Percentiles rank a stretch among this genome's conserved stretches.
Conservation (phyloP, 164 flowering plant species). For the Santalum album region DNA sequence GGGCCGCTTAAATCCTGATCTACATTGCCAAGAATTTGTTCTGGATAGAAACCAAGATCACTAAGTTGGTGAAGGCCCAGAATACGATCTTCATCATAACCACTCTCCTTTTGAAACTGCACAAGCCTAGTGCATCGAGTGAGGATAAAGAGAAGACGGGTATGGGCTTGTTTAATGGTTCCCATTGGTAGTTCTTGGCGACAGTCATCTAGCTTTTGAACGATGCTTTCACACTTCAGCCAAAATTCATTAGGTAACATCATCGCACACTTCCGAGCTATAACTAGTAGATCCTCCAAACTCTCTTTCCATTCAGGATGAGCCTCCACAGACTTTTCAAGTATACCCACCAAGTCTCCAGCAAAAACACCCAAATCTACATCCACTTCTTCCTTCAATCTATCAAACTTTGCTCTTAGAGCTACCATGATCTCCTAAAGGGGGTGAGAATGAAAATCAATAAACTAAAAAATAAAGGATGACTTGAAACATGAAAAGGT, state of each 20-base stretch:
- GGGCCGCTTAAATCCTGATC: conserved; percentile 22
- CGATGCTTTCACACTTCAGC: conserved; percentile 84
- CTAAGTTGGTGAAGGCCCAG: conserved; percentile 78
- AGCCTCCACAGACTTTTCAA: conserved; percentile 48
- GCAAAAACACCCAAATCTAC: conserved; percentile 73
- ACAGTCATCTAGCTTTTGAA: conserved; percentile 80
- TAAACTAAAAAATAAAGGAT: background rate
- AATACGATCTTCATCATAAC: conserved; percentile 66
- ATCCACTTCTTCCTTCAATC: conserved; percentile 83
- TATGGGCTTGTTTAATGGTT: conserved; percentile 68
- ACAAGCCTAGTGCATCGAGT: conserved; percentile 87
- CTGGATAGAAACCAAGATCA: conserved; percentile 92
- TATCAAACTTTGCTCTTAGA: conserved; percentile 64
- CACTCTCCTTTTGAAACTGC: conserved; percentile 89
- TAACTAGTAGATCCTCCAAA: conserved; percentile 75
- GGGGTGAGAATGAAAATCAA: background rate
- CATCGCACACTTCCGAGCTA: conserved; percentile 69
- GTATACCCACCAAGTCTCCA: conserved; percentile 72
- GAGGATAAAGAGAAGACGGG: conserved; percentile 86
- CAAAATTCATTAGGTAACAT: conserved; percentile 88
- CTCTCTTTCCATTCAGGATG: conserved; percentile 63
- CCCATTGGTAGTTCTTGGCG: conserved; percentile 93
- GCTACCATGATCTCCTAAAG: conserved; percentile 65
- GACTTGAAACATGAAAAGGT: background rate
- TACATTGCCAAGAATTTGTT: conserved; percentile 26